phyloP scores from a whole-genome alignment of 345 rosid species.

The rapeseed (Brassica napus) region DNA sequence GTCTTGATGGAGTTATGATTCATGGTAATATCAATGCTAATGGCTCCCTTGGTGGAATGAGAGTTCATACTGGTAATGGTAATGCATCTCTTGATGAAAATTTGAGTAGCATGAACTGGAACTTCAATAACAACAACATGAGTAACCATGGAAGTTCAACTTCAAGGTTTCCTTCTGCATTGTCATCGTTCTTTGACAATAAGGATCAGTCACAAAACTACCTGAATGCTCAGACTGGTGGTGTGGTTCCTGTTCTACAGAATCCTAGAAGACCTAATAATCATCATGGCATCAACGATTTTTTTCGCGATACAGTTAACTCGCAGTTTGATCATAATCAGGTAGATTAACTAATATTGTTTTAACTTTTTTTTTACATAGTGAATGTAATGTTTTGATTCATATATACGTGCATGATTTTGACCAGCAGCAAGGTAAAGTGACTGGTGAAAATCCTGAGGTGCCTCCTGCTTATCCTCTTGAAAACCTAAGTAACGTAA shows the following conservation, averaged over 20 bases:
- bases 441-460: not conserved
- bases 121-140: not conserved
- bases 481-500: constrained; percentile 15
- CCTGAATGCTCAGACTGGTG: not conserved
- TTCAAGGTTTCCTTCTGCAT: not conserved
- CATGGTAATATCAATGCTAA: not conserved
- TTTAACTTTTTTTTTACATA: not conserved
- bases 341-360: constrained; percentile 3
- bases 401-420: constrained; percentile 2
- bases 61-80: not conserved
- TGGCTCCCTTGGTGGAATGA: not conserved
- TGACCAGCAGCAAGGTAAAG: not conserved
- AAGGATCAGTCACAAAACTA: not conserved
- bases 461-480: not conserved
- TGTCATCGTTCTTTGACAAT: not conserved
- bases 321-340: constrained; percentile 6
- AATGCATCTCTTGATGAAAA: constrained; percentile 7
- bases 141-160: constrained; percentile 12
- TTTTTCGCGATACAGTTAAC: not conserved
- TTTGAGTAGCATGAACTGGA: constrained; percentile 6
- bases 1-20: not conserved
- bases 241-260: not conserved
- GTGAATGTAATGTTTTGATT: constrained; percentile 6
- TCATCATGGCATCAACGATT: constrained; percentile 1
- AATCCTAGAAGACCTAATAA: not conserved